A percentile compares a stretch with the other conserved stretches of the same genome.
These are phyloP conservation scores for Tulasnella sp. DNA, from an alignment of 768 basidiomycete genomes.

Conservation along the genomic window DNA sequence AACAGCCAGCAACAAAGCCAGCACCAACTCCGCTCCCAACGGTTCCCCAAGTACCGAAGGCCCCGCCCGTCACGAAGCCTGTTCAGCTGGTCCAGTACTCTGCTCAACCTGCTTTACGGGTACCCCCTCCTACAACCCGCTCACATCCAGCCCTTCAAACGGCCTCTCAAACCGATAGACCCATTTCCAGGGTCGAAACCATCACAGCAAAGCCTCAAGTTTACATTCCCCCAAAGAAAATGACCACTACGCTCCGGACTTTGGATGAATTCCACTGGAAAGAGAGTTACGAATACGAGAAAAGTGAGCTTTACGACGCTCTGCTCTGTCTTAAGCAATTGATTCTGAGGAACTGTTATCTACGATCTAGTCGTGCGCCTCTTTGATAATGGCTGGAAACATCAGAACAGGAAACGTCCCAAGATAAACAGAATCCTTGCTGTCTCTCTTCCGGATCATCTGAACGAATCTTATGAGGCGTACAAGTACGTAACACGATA, in stretches of 20 bases:
- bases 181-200: neutral
- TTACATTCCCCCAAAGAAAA: neutral
- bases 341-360: neutral
- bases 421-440: neutral
- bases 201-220: neutral
- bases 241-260: neutral
- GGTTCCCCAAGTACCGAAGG: too few species aligned
- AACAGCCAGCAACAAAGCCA: too few species aligned
- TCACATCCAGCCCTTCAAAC: too few species aligned
- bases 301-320: neutral
- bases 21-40: too few species aligned
- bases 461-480: neutral
- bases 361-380: neutral
- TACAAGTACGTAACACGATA: neutral
- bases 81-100: too few species aligned
- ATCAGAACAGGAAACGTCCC: neutral
- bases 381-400: neutral
- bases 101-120: neutral
- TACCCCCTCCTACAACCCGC: neutral
- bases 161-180: neutral
- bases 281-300: neutral
- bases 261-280: neutral
- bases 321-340: neutral
- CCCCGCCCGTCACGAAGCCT: too few species aligned
- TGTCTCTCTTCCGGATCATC: neutral